Conservation (phyloP, 345 rosid genomes). For the Boechera stricta region DNA sequence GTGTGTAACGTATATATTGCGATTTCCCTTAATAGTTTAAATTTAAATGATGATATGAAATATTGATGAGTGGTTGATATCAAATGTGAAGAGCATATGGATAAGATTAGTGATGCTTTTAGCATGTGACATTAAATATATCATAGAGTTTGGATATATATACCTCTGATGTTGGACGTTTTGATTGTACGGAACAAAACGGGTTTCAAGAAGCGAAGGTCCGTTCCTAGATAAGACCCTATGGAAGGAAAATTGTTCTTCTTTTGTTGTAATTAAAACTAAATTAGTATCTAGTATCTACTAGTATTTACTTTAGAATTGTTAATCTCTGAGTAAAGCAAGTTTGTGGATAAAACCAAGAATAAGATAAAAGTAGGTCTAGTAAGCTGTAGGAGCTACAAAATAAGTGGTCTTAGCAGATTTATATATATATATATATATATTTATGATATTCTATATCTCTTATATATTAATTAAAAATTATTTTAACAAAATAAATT, state of each 20-base stretch:
- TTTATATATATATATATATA: not conserved
- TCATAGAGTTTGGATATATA: not conserved
- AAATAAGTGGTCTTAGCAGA: constrained; percentile 6
- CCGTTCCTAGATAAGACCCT: constrained; percentile 30
- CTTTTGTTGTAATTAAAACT: constrained; percentile 15
- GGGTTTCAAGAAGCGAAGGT: constrained; percentile 20
- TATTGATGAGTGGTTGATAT: constrained; percentile 3
- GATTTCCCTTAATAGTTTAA: not conserved
- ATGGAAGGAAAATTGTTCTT: not conserved
- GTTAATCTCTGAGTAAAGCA: constrained; percentile 34
- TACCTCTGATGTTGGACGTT: constrained; percentile 19
- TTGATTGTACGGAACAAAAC: constrained; percentile 31
- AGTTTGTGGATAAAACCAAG: constrained; percentile 30
- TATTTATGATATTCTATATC: not conserved
- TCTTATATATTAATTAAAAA: too few relatives aligned
- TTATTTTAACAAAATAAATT: too few relatives aligned
- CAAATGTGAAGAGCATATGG: not conserved
- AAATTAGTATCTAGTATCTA: constrained; percentile 22
- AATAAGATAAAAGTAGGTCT: constrained; percentile 28
- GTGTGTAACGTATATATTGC: not conserved
- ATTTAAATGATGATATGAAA: not conserved
- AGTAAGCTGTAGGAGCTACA: constrained; percentile 27
- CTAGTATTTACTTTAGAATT: constrained; percentile 24
- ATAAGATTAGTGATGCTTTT: not conserved
- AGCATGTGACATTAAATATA: not conserved